Percentiles rank a stretch among this genome's conserved stretches.
These are phyloP conservation scores for Eimeria mitis DNA, from an alignment of 169 alveolate genomes.

Conservation along the genomic window DNA sequence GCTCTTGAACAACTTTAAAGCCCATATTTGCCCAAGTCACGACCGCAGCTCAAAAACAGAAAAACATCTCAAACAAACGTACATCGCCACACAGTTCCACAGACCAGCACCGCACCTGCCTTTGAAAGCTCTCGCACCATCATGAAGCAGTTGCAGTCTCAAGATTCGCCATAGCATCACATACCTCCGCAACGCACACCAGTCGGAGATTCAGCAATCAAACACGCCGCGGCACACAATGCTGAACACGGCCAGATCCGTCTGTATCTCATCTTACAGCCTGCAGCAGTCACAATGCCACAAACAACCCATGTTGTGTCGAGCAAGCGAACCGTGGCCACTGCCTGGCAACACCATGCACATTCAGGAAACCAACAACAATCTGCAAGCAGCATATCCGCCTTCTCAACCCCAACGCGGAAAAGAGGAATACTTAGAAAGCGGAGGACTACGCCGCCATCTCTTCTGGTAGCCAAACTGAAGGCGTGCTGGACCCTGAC, in stretches of 20 bases:
- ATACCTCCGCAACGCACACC: neutral
- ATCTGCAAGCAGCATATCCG: neutral
- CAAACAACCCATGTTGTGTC: neutral
- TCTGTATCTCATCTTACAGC: neutral
- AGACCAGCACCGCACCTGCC: neutral
- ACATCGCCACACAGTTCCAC: no score
- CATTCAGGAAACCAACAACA: neutral
- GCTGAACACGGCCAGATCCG: neutral
- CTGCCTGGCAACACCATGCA: neutral
- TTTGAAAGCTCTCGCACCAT: neutral
- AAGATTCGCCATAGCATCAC: neutral
- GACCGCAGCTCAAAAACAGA: no score
- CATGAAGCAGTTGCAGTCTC: neutral
- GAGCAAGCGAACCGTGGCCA: neutral
- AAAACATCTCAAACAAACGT: no score
- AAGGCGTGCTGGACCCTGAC: neutral
- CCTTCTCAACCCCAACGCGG: neutral
- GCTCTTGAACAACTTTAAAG: no score
- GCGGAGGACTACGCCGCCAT: neutral
- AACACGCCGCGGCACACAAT: neutral
- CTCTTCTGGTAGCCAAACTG: neutral
- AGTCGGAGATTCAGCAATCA: neutral
- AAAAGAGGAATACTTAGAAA: no score
- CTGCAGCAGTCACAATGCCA: neutral
- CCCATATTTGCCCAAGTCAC: no score